Conservation (phyloP, 257 asterid genomes). For the Parsonsia alboflavescens region DNA sequence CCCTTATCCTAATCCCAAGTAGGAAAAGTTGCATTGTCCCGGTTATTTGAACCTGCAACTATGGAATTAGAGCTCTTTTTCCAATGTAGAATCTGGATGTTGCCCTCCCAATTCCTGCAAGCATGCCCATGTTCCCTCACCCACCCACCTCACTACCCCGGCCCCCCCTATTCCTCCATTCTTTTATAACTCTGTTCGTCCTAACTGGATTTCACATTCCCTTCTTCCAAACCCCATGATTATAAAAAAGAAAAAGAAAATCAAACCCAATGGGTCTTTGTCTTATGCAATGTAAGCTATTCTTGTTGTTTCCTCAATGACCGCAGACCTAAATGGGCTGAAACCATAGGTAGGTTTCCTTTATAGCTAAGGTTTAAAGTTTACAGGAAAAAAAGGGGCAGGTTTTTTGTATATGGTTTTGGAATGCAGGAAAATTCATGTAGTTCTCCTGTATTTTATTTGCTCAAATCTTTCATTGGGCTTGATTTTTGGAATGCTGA, state of each 20-base stretch:
- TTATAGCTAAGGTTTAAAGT: neutral
- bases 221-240: neutral
- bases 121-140: neutral
- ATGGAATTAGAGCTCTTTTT: too few species aligned
- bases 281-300: neutral
- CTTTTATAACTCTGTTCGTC: neutral
- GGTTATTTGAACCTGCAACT: neutral
- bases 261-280: neutral
- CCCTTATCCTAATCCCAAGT: too few species aligned
- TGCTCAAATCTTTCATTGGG: conserved; percentile 16
- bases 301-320: neutral
- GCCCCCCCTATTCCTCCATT: neutral
- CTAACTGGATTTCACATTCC: conserved; percentile 3
- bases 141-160: too few species aligned
- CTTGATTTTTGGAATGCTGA: conserved; percentile 19
- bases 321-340: neutral
- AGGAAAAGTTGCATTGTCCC: neutral
- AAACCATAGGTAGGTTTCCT: neutral
- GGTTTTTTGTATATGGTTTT: neutral
- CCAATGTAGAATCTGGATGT: neutral
- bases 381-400: neutral
- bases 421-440: neutral
- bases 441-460: neutral
- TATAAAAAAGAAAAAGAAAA: neutral
- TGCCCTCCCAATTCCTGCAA: too few species aligned